These are phyloP conservation scores for Alternaria sp. DNA, from an alignment of 2,329 filamentous ascomycete species.

Conservation along the genomic window DNA sequence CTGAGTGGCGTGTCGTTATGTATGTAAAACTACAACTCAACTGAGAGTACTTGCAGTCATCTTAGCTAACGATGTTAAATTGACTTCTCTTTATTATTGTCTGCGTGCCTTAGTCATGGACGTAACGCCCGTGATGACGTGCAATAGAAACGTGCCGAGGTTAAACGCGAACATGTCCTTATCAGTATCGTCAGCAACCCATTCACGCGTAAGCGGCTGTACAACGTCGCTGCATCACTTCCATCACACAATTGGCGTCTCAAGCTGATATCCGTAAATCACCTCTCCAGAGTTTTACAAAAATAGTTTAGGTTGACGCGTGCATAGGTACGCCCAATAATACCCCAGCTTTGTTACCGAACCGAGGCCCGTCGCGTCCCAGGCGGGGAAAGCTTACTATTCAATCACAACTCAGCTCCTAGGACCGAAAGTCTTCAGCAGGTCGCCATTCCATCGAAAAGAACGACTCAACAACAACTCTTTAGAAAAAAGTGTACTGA, in stretches of 20 bases:
- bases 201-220: neutral
- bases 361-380: slow-evolving; percentile 22
- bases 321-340: neutral
- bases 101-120: neutral
- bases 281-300: neutral
- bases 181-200: neutral
- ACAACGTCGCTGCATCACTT: neutral
- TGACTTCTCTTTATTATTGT: neutral
- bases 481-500: neutral
- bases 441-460: neutral
- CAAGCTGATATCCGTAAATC: neutral
- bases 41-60: neutral
- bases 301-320: neutral
- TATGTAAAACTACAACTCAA: neutral
- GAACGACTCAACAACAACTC: neutral
- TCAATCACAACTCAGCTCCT: neutral
- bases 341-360: slow-evolving; percentile 12
- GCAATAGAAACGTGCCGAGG: slow-evolving; percentile 21
- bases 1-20: neutral
- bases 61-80: neutral
- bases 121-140: slow-evolving; percentile 13
- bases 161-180: slow-evolving; percentile 9
- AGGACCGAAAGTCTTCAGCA: neutral
- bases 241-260: neutral
- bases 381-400: slow-evolving; percentile 25